phyloP scores from a whole-genome alignment of 2,329 filamentous ascomycete species.

The Penicillium olsonii region DNA sequence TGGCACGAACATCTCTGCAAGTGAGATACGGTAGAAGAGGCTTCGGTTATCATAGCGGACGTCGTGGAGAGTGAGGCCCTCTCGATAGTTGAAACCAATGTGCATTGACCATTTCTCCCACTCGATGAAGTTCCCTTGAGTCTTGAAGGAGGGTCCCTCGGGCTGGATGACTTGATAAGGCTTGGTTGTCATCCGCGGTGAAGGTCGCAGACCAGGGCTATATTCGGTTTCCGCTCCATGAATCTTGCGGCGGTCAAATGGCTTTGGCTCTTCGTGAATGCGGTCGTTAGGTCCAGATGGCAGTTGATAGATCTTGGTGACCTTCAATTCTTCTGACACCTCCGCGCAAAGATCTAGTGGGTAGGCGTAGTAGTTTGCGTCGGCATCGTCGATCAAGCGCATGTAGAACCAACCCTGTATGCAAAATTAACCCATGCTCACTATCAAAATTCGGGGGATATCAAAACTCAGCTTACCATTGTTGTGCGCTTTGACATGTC shows the following conservation, averaged over 20 bases:
- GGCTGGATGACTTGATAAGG: constrained; percentile 41
- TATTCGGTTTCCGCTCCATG: constrained; percentile 30
- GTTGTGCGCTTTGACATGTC: constrained; percentile 49
- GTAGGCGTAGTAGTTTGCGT: constrained; percentile 61
- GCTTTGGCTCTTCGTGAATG: constrained; percentile 17
- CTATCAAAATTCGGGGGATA: too few relatives aligned
- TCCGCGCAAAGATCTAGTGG: constrained; percentile 57
- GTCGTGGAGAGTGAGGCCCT: constrained; percentile 46
- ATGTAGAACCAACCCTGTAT: constrained; percentile 30
- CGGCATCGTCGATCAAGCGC: constrained; percentile 42
- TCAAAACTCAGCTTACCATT: constrained; percentile 46
- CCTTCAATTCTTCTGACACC: constrained; percentile 51
- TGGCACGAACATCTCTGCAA: constrained; percentile 50
- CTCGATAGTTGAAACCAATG: constrained; percentile 49
- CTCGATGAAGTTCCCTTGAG: constrained; percentile 29
- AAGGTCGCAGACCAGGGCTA: constrained; percentile 33
- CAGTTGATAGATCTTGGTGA: constrained; percentile 54
- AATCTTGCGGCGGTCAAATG: background rate
- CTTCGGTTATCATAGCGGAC: constrained; percentile 42
- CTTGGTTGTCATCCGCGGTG: constrained; percentile 37
- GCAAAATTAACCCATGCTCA: too few relatives aligned
- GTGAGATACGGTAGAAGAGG: constrained; percentile 45
- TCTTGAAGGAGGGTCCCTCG: constrained; percentile 37
- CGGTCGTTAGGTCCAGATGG: constrained; percentile 31
- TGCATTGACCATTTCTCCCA: constrained; percentile 50